Percentiles rank a stretch among this genome's conserved stretches.
Conservation (phyloP, 2,329 filamentous ascomycete genomes). For the Huntiella savannae region DNA sequence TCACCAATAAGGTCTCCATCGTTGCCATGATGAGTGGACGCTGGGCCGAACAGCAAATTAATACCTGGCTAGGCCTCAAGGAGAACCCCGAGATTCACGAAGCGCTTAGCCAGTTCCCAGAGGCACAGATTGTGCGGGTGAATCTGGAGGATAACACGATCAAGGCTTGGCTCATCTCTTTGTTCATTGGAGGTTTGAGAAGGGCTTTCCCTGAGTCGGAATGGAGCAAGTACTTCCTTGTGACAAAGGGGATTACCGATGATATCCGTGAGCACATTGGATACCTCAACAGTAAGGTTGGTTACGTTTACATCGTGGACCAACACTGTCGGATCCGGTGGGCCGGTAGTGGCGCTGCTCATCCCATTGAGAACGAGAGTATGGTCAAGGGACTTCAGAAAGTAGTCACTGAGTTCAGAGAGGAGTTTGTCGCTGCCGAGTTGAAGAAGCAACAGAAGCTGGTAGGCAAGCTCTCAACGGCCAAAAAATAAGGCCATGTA, state of each 20-base stretch:
- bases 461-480: background rate
- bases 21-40: constrained; percentile 63
- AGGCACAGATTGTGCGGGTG: constrained; percentile 62
- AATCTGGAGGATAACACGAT: constrained; percentile 72
- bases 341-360: constrained; percentile 63
- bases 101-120: constrained; percentile 33
- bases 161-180: constrained; percentile 37
- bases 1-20: constrained; percentile 56
- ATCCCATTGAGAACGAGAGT: constrained; percentile 45
- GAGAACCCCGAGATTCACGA: constrained; percentile 52
- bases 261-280: constrained; percentile 45
- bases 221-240: constrained; percentile 43
- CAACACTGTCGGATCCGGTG: constrained; percentile 75
- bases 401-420: constrained; percentile 39
- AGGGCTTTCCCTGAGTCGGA: constrained; percentile 29
- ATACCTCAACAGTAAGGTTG: constrained; percentile 74
- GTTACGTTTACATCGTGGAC: constrained; percentile 85
- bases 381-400: constrained; percentile 45
- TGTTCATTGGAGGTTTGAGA: constrained; percentile 37
- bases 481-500: background rate
- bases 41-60: constrained; percentile 71
- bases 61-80: constrained; percentile 46
- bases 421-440: constrained; percentile 17
- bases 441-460: constrained; percentile 11
- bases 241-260: constrained; percentile 37